phyloP scores from a whole-genome alignment of 2,329 filamentous ascomycete species.

The Verticillium nonalfalfae region DNA sequence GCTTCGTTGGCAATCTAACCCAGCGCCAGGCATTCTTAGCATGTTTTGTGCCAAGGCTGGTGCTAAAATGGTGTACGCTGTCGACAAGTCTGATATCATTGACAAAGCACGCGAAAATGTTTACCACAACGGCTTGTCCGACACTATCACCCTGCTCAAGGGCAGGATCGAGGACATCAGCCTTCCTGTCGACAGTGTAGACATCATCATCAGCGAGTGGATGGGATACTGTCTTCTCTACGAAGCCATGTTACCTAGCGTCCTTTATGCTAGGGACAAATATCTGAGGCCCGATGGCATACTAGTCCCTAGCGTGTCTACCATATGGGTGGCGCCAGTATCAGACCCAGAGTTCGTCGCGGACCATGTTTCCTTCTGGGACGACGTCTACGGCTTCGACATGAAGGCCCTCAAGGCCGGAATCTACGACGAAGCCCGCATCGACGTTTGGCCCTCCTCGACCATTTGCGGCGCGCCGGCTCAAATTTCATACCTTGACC shows the following conservation, averaged over 20 bases:
- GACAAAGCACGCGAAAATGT: constrained; percentile 80
- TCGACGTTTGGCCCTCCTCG: constrained; percentile 61
- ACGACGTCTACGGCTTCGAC: constrained; percentile 89
- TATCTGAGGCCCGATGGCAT: constrained; percentile 77
- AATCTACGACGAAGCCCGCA: constrained; percentile 75
- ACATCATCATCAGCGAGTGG: constrained; percentile 96
- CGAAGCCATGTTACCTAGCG: constrained; percentile 92
- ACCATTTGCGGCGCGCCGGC: constrained; percentile 53
- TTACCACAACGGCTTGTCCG: constrained; percentile 69
- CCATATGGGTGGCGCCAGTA: constrained; percentile 75
- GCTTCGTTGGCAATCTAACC: not conserved
- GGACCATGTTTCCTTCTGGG: constrained; percentile 80
- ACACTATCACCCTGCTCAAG: constrained; percentile 70
- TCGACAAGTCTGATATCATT: constrained; percentile 90
- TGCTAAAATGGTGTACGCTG: constrained; percentile 78
- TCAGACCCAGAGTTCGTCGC: constrained; percentile 70
- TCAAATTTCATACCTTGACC: constrained; percentile 68
- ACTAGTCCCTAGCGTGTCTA: constrained; percentile 81
- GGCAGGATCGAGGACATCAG: constrained; percentile 85
- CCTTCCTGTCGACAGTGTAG: constrained; percentile 72
- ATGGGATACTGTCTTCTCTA: constrained; percentile 95
- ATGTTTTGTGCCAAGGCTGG: constrained; percentile 94
- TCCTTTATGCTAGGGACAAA: constrained; percentile 79
- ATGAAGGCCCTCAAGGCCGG: constrained; percentile 85
- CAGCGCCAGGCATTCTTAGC: constrained; percentile 64